Evolutionary conservation across 2,329 filamentous ascomycete genomes (phyloP).

Genomic region (Fusarium xyrophilum): DNA sequence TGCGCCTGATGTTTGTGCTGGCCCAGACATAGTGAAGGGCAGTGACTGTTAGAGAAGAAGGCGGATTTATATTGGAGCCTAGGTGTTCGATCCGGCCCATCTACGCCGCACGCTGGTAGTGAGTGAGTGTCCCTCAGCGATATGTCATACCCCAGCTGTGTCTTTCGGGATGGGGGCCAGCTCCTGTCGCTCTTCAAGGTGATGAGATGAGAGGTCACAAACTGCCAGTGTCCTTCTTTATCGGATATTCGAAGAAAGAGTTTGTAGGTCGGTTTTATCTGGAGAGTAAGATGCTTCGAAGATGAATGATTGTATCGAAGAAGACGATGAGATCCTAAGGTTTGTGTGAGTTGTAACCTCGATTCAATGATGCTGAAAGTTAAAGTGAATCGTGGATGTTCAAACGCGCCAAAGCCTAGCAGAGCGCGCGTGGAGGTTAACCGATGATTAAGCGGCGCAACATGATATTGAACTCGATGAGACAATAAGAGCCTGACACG

Average conservation of each 20-base stretch:
- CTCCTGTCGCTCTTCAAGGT: not conserved
- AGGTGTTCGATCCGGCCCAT: not conserved
- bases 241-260: not conserved
- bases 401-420: slow-evolving; percentile 23
- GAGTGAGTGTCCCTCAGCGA: not conserved
- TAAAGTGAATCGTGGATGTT: slow-evolving; percentile 9
- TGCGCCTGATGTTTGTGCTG: slow-evolving; percentile 42
- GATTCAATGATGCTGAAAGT: slow-evolving; percentile 18
- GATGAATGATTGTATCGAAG: not conserved
- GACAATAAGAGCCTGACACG: not conserved
- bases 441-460: slow-evolving; percentile 37
- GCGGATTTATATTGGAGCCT: not conserved
- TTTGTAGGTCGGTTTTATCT: not conserved
- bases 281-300: not conserved
- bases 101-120: not conserved
- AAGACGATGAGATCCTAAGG: slow-evolving; percentile 4
- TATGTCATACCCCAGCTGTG: slow-evolving; percentile 11
- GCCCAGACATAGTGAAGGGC: slow-evolving; percentile 45
- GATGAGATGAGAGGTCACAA: slow-evolving; percentile 1
- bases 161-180: not conserved
- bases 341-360: slow-evolving; percentile 8
- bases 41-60: not conserved
- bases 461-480: too few relatives aligned
- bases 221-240: not conserved
- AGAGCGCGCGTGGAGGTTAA: slow-evolving; percentile 17